phyloP scores from a whole-genome alignment of 306 rosid genomes.

The Quillaja saponaria region DNA sequence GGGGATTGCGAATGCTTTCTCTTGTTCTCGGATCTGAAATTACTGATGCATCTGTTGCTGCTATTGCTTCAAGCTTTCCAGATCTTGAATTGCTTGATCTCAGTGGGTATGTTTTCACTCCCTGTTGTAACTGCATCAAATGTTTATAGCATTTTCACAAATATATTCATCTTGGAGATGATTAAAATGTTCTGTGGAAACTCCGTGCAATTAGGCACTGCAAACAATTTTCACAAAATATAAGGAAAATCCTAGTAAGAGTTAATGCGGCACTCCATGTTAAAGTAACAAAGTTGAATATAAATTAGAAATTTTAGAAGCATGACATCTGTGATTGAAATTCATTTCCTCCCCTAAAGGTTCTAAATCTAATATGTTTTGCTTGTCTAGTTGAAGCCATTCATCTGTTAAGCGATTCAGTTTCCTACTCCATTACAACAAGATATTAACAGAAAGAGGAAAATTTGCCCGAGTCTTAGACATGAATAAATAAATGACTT shows the following conservation, averaged over 20 bases:
- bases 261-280: not conserved
- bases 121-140: slow-evolving; percentile 6
- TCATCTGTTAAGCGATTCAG: too few species aligned
- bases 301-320: not conserved
- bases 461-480: too few species aligned
- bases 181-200: not conserved
- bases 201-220: not conserved
- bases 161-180: slow-evolving; percentile 14
- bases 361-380: not conserved
- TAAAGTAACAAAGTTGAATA: not conserved
- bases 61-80: slow-evolving; percentile 83
- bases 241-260: not conserved
- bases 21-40: slow-evolving; percentile 96
- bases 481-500: too few species aligned
- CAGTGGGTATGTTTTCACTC: slow-evolving; percentile 70
- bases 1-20: slow-evolving; percentile 87
- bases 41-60: slow-evolving; percentile 97
- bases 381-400: not conserved
- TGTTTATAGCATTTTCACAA: not conserved
- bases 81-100: slow-evolving; percentile 84
- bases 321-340: too few species aligned
- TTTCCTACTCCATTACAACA: too few species aligned
- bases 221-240: not conserved
- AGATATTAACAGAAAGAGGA: too few species aligned
- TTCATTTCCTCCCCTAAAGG: too few species aligned